Base-by-base conservation (phyloP, 805 yeast genomes). In the Kluyveromyces siamensis region DNA sequence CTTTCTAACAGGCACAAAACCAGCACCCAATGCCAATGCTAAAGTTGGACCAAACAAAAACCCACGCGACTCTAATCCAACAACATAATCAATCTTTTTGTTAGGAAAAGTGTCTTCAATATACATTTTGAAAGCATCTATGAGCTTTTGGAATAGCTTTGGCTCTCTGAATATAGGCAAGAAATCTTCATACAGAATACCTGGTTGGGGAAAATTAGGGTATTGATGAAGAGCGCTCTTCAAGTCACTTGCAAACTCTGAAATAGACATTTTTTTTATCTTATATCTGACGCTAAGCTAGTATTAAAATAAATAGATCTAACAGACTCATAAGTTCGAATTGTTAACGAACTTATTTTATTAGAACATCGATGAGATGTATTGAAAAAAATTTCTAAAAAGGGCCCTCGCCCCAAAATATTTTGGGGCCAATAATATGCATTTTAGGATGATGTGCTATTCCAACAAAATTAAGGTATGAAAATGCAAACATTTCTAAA, bases 51-150 rank as follows among this genome's bases (percentile, higher is more conserved):
- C 99, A 61, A 93, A 91, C 50, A 93, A 74, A 67, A 93, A 93
- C 3, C 99, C 99, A 69, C 99, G 83, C 45, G 97, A 86, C 69
- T 93, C 99, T 56, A 93, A 77, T 43, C 98, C 99, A 45, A 93
- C 88, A 52, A 93, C 76, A 63, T 84, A 91, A 63, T 93, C 97
- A 53, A 95, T 80, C 55, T 82, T 78, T 53, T 73, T 72, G 51
- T 72, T 73, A 50, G 75, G 72, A 62, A 76, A 77, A 25, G 71
- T 65, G 54, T 72, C 72, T 50, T 81, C 79, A 50, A 93, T 63
- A 63, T 88, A 95, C 48, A 79, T 62, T 68, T 83, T 79, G 72
- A 91, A 85, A 16, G 96, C 96, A 55, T 77, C 79, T 42, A 93
- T 72, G 50, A 93, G 74, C 62, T 85, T 83, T 62, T 84, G 83